A percentile compares a stretch with the other conserved stretches of the same genome.
Evolutionary conservation across 148 eudicot genomes (phyloP).

Genomic region (Rhododendron ovatum): DNA sequence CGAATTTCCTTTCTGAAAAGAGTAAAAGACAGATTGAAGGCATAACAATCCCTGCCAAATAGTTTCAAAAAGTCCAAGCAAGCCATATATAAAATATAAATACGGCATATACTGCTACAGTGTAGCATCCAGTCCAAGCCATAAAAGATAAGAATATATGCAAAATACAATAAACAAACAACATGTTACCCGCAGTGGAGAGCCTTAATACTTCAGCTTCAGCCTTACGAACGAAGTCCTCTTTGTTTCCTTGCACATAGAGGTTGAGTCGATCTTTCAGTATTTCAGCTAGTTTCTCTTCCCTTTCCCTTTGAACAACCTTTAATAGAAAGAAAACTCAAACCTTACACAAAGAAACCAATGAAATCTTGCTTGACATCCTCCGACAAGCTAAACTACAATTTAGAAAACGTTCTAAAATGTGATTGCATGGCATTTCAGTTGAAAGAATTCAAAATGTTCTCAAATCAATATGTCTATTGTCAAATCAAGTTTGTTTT

Average conservation of each 20-base stretch:
- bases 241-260: constrained; percentile 86
- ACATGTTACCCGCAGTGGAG: constrained; percentile 73
- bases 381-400: background rate
- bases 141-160: background rate
- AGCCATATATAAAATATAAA: background rate
- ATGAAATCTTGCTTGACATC: background rate
- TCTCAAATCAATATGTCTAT: background rate
- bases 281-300: constrained; percentile 70
- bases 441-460: background rate
- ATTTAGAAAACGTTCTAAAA: background rate
- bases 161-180: background rate
- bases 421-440: background rate
- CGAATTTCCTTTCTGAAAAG: background rate
- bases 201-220: constrained; percentile 86
- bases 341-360: background rate
- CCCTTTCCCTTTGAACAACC: constrained; percentile 93
- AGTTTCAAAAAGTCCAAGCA: background rate
- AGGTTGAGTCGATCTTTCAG: constrained; percentile 74
- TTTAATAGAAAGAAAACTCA: constrained; percentile 18
- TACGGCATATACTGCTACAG: background rate
- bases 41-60: background rate
- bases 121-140: background rate
- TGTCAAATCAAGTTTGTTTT: background rate
- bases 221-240: constrained; percentile 59
- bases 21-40: background rate